Evolutionary conservation across 1,284 basidiomycete genomes (phyloP).

Genomic region (Ganoderma sinense): DNA sequence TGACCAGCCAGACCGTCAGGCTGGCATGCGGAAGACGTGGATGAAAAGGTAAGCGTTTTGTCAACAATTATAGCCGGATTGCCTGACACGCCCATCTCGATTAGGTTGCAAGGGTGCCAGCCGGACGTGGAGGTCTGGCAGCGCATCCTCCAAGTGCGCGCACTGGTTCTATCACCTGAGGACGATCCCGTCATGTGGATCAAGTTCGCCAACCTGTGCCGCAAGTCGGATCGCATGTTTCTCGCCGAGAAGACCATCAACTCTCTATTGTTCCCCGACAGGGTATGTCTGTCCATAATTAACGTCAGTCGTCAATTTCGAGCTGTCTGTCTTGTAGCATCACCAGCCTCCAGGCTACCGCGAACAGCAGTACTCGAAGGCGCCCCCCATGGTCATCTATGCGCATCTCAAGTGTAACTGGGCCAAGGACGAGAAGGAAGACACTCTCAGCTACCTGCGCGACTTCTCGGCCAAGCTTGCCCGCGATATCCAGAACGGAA

Average conservation of each 20-base stretch:
- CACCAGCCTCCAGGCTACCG: constrained; percentile 30
- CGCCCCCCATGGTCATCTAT: constrained; percentile 96
- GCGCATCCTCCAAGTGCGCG: constrained; percentile 94
- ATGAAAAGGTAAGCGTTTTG: constrained; percentile 76
- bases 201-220: constrained; percentile 89
- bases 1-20: constrained; percentile 93
- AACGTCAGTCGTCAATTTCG: neutral
- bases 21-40: constrained; percentile 91
- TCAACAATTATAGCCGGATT: constrained; percentile 17
- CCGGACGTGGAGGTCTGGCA: constrained; percentile 99
- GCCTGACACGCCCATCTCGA: constrained; percentile 46
- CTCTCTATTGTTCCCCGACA: constrained; percentile 79
- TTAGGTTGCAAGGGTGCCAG: constrained; percentile 88
- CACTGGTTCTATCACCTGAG: constrained; percentile 91
- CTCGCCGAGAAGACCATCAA: constrained; percentile 98
- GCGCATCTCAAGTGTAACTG: constrained; percentile 98
- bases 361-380: constrained; percentile 69
- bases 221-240: constrained; percentile 86
- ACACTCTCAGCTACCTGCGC: constrained; percentile 87
- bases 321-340: constrained; percentile 14
- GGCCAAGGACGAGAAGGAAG: constrained; percentile 84
- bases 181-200: constrained; percentile 99
- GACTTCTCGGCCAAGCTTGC: constrained; percentile 84
- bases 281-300: constrained; percentile 48
- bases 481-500: constrained; percentile 75